These are phyloP conservation scores for Aristolochia contorta DNA, from an alignment of 164 flowering plant genomes.

Conservation along the genomic window DNA sequence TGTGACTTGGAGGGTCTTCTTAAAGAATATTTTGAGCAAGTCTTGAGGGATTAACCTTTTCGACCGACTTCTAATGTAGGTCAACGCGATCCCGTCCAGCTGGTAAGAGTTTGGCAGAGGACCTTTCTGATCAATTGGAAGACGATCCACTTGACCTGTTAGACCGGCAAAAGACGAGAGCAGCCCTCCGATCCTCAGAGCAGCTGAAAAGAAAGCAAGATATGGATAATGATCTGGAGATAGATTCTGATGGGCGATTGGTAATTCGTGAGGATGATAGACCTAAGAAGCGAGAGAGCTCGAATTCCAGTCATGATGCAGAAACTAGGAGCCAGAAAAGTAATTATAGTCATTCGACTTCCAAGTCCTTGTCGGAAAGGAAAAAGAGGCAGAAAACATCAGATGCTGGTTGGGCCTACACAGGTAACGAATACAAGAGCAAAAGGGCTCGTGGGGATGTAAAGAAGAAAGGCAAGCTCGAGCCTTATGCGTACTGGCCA, in stretches of 20 bases:
- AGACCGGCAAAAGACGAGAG: slow-evolving; percentile 62
- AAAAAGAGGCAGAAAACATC: slow-evolving; percentile 62
- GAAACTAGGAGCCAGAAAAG: slow-evolving; percentile 47
- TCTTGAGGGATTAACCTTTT: background rate
- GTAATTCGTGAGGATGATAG: slow-evolving; percentile 53
- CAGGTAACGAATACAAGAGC: slow-evolving; percentile 76
- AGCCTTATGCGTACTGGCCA: slow-evolving; percentile 99
- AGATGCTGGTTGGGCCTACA: slow-evolving; percentile 78
- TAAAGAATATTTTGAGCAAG: background rate
- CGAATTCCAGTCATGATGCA: slow-evolving; percentile 23
- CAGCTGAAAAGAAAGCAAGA: slow-evolving; percentile 40
- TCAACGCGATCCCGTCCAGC: slow-evolving; percentile 34
- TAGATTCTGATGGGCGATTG: slow-evolving; percentile 76
- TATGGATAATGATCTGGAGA: slow-evolving; percentile 69
- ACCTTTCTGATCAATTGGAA: slow-evolving; percentile 51
- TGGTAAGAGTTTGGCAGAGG: slow-evolving; percentile 61
- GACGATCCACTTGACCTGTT: slow-evolving; percentile 94
- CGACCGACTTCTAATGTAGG: slow-evolving; percentile 22
- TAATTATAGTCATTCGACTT: slow-evolving; percentile 32
- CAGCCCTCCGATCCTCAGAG: slow-evolving; percentile 52
- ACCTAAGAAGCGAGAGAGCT: slow-evolving; percentile 20
- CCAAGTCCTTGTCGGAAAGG: slow-evolving; percentile 17
- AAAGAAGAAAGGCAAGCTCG: slow-evolving; percentile 88
- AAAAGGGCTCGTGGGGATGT: slow-evolving; percentile 92
- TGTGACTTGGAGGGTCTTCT: too few species aligned